Percentiles rank a stretch among this genome's conserved stretches.
phyloP scores from a whole-genome alignment of 805 yeast species.

The Schwanniomyces sp. region DNA sequence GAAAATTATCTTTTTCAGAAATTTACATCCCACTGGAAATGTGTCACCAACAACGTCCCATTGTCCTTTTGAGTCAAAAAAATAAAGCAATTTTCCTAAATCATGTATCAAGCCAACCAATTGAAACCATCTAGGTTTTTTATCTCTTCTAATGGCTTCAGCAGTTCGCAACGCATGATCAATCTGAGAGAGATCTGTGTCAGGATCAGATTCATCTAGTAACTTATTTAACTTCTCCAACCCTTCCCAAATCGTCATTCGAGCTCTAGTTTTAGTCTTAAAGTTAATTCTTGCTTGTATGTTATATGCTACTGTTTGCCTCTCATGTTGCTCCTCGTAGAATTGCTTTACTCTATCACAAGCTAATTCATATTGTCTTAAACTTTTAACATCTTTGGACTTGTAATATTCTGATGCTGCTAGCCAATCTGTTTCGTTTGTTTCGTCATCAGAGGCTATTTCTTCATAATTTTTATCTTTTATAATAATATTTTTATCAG shows the following conservation, averaged over 20 bases:
- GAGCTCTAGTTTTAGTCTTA: constrained; percentile 64
- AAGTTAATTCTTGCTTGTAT: constrained; percentile 70
- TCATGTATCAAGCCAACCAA: constrained; percentile 72
- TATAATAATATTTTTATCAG: not conserved
- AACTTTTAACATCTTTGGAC: constrained; percentile 40
- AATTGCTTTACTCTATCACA: constrained; percentile 66
- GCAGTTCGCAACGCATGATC: constrained; percentile 78
- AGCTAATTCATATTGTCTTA: constrained; percentile 68
- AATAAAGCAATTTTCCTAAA: constrained; percentile 66
- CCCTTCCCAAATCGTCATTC: constrained; percentile 74
- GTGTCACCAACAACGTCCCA: constrained; percentile 85
- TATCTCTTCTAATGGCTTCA: constrained; percentile 66
- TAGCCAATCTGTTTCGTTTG: constrained; percentile 19
- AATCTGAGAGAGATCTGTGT: constrained; percentile 70
- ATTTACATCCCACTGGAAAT: constrained; percentile 72
- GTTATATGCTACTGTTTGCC: constrained; percentile 72
- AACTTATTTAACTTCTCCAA: constrained; percentile 58
- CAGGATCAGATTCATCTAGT: constrained; percentile 74
- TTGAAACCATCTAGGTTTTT: constrained; percentile 75
- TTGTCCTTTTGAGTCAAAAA: constrained; percentile 71
- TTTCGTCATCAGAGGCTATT: constrained; percentile 3
- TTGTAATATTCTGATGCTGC: constrained; percentile 28
- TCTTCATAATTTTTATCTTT: constrained; percentile 6
- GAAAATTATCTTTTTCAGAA: constrained; percentile 57
- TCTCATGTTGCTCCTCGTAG: constrained; percentile 66